These are phyloP conservation scores for Cicer chorassanicum DNA, from an alignment of 306 rosid genomes.

Conservation along the genomic window DNA sequence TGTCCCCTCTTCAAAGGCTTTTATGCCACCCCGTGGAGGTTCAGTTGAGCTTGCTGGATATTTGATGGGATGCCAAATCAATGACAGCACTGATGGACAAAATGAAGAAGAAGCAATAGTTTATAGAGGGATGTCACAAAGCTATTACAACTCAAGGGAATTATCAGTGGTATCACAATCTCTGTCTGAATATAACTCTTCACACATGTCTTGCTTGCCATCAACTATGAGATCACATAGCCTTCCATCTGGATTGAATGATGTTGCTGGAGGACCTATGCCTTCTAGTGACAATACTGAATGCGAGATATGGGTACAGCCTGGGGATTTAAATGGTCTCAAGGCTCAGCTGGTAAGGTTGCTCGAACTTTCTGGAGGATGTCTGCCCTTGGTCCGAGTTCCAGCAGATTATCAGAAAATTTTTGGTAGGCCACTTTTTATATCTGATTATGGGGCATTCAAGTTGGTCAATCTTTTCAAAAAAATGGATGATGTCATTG, in stretches of 20 bases:
- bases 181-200: constrained; percentile 63
- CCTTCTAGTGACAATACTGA: constrained; percentile 59
- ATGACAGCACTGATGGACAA: constrained; percentile 57
- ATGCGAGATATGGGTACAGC: constrained; percentile 70
- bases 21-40: constrained; percentile 60
- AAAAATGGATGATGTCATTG: constrained; percentile 76
- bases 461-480: constrained; percentile 85
- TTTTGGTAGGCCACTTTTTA: constrained; percentile 74
- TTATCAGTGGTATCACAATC: constrained; percentile 69
- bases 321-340: constrained; percentile 91
- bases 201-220: constrained; percentile 51
- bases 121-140: constrained; percentile 75
- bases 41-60: constrained; percentile 64
- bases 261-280: constrained; percentile 61
- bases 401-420: constrained; percentile 75
- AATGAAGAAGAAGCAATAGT: constrained; percentile 88
- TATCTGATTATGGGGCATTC: constrained; percentile 70
- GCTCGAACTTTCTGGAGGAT: constrained; percentile 83
- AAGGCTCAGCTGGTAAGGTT: constrained; percentile 75
- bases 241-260: constrained; percentile 71
- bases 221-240: constrained; percentile 69
- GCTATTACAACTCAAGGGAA: constrained; percentile 71
- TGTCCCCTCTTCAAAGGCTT: constrained; percentile 65
- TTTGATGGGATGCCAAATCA: constrained; percentile 72
- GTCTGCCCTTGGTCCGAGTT: constrained; percentile 69